phyloP scores from a whole-genome alignment of 208 protist genomes.

The Porcisia deanei region DNA sequence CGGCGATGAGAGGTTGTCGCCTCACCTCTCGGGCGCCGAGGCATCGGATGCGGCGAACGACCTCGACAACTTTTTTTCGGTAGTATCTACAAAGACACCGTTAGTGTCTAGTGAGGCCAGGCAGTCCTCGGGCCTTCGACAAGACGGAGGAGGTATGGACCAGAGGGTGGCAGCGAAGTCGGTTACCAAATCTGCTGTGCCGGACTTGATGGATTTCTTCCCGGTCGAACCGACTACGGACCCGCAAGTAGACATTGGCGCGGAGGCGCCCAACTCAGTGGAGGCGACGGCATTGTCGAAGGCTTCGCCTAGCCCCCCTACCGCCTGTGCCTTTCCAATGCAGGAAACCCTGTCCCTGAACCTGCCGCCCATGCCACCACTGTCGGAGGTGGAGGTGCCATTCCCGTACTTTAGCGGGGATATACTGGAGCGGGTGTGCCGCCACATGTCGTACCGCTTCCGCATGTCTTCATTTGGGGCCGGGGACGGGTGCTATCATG shows the following conservation, averaged over 20 bases:
- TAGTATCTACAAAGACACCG: neutral
- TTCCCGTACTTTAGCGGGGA: slow-evolving; percentile 76
- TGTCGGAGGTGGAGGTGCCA: slow-evolving; percentile 48
- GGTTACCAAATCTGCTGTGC: slow-evolving; percentile 3
- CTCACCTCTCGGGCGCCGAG: neutral
- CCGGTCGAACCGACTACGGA: neutral
- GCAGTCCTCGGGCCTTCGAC: neutral
- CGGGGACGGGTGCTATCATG: slow-evolving; percentile 40
- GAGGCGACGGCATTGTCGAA: neutral
- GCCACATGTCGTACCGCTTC: slow-evolving; percentile 83
- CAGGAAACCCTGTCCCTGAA: neutral
- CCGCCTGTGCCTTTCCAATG: neutral
- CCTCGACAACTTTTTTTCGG: slow-evolving; percentile 28
- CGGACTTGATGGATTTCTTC: slow-evolving; percentile 35
- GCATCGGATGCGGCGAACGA: slow-evolving; percentile 6
- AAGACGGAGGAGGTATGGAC: neutral
- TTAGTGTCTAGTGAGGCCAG: neutral
- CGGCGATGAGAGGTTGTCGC: neutral
- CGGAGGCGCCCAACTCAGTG: neutral
- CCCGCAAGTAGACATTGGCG: neutral
- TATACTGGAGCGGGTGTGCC: slow-evolving; percentile 62
- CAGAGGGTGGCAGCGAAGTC: neutral
- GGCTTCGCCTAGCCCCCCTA: neutral
- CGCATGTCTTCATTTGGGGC: slow-evolving; percentile 43
- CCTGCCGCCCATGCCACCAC: slow-evolving; percentile 8